Evolutionary conservation across 768 basidiomycete species (phyloP), one percentile per base, ranked within the genome.

Genomic region (Jaapia argillacea): DNA sequence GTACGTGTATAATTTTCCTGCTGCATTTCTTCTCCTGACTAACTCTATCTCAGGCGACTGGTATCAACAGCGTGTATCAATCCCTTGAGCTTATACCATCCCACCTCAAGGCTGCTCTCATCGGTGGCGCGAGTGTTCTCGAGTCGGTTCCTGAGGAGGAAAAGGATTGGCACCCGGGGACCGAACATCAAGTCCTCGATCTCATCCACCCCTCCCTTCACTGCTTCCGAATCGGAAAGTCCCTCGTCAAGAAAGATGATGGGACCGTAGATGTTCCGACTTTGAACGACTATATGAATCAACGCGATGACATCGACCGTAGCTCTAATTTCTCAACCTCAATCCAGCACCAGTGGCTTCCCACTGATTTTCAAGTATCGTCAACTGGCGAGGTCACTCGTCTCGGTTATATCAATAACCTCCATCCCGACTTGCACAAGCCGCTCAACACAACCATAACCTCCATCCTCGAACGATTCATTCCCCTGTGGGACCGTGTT

Each of bases 131-230:
- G 10, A 16, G n/a, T n/a, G n/a, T n/a, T 7, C 47, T 56, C 13
- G 49, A 56, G 26, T 24, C 49, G 25, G 47, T 54, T 2, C 47
- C 52, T 0, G 53, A 52, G 5, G 50, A 45, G 0, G 25, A 48
- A 36, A 53, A 48, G 23, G 57, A 59, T 45, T 59, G 58, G 58
- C 57, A 58, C 38, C 57, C 57, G 13, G 42, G 46, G 4, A 52
- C 54, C 5, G 44, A 59, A 38, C 22, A 48, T n/a, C 51, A 48
- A n/a, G 58, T 58, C 3, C 54, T 59, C 24, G 53, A 56, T 42
- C 49, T 59, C 6, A 50, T 58, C 5, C 57, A 58, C 36, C 56
- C 57, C 10, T 54, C 52, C 22, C 46, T 58, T 21, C 57, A 48
- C 47, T 47, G 43, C 21, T 16, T 54, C 4, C 45, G 43, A 5